A percentile compares a stretch with the other conserved stretches of the same genome.
Evolutionary conservation across 306 rosid genomes (phyloP).

Genomic region (Medicago lupulina): DNA sequence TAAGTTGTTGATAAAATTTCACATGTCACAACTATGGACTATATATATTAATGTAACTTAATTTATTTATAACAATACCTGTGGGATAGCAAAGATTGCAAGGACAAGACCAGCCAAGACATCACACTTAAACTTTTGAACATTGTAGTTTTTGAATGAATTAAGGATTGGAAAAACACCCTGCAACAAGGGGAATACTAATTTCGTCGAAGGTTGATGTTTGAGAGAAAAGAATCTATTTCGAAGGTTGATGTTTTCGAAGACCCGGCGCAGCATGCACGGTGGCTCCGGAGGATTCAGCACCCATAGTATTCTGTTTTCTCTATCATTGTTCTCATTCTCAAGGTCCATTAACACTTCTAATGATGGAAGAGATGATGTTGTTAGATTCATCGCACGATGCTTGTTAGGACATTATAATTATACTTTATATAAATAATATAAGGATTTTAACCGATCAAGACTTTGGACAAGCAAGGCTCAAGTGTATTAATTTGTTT

Average conservation of each 20-base stretch:
- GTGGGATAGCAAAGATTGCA: constrained; percentile 82
- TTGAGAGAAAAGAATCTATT: constrained; percentile 38
- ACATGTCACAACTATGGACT: no score
- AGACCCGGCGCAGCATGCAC: constrained; percentile 45
- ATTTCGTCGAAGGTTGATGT: constrained; percentile 44
- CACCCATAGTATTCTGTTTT: constrained; percentile 59
- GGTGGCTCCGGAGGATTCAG: constrained; percentile 70
- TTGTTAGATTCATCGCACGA: background rate
- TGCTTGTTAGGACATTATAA: constrained; percentile 4
- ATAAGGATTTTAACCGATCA: constrained; percentile 4
- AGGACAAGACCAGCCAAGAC: constrained; percentile 73
- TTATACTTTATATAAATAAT: constrained; percentile 3
- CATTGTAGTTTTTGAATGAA: constrained; percentile 56
- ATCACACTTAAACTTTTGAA: constrained; percentile 54
- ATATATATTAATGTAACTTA: no score
- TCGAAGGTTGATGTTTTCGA: constrained; percentile 37
- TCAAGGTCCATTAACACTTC: constrained; percentile 44
- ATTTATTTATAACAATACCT: constrained; percentile 44
- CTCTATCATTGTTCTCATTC: constrained; percentile 44
- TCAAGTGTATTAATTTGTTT: constrained; percentile 7
- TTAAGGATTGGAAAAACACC: constrained; percentile 55
- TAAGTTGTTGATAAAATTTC: no score
- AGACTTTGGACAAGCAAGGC: background rate
- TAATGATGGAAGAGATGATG: constrained; percentile 6
- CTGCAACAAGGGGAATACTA: constrained; percentile 27